Evolutionary conservation across 768 basidiomycete species (phyloP).

Genomic region (Psilocybe tampanensis): DNA sequence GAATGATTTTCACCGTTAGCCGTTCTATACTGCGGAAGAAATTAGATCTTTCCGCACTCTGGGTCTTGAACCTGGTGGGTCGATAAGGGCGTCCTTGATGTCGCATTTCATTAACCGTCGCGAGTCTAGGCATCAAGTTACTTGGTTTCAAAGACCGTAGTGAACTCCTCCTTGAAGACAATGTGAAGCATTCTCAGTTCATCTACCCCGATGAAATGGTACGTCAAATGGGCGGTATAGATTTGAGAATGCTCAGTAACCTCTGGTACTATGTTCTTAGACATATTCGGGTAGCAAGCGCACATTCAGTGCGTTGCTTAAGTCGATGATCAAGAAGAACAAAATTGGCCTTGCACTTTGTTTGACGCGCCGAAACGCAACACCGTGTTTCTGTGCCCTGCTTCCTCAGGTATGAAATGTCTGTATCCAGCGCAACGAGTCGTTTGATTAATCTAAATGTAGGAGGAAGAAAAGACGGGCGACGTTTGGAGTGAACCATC

Average conservation of each 20-base stretch:
- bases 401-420: slow-evolving; percentile 72
- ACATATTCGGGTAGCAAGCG: slow-evolving; percentile 89
- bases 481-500: slow-evolving; percentile 81
- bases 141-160: slow-evolving; percentile 85
- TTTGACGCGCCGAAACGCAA: slow-evolving; percentile 67
- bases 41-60: slow-evolving; percentile 81
- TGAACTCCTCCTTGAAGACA: slow-evolving; percentile 82
- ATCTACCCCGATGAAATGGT: slow-evolving; percentile 93
- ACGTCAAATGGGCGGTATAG: slow-evolving; percentile 18
- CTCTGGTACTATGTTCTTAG: slow-evolving; percentile 34
- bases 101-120: background rate
- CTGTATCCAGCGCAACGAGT: background rate
- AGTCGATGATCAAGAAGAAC: slow-evolving; percentile 78
- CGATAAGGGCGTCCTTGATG: background rate
- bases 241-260: background rate
- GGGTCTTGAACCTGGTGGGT: slow-evolving; percentile 80
- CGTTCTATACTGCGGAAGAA: slow-evolving; percentile 86
- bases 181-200: slow-evolving; percentile 89
- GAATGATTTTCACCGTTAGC: slow-evolving; percentile 40
- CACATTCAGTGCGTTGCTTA: slow-evolving; percentile 86
- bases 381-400: slow-evolving; percentile 81
- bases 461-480: slow-evolving; percentile 61
- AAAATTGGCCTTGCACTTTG: slow-evolving; percentile 81
- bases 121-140: slow-evolving; percentile 72
- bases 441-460: slow-evolving; percentile 2